Conservation (phyloP, 2,329 filamentous ascomycete species). For the Dactylonectria macrodidyma region DNA sequence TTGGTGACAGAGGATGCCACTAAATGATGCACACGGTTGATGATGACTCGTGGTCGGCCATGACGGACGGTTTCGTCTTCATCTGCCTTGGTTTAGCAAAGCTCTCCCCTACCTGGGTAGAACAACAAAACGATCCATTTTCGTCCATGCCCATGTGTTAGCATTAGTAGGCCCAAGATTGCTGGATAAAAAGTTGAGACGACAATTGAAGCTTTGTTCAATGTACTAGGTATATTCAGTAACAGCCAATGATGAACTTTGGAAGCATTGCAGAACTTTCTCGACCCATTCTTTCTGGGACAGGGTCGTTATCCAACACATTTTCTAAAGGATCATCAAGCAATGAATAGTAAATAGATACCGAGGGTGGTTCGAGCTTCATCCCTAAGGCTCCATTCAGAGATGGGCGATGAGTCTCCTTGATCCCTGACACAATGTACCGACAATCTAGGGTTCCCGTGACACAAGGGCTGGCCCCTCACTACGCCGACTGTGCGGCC, state of each 20-base stretch:
- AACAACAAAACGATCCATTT: too few relatives aligned
- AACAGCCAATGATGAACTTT: slow-evolving; percentile 4
- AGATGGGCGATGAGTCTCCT: slow-evolving; percentile 12
- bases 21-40: too few relatives aligned
- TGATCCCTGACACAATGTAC: neutral
- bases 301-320: neutral
- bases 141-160: too few relatives aligned
- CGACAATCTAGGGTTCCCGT: slow-evolving; percentile 22
- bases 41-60: too few relatives aligned
- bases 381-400: neutral
- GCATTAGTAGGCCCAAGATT: neutral
- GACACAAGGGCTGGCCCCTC: slow-evolving; percentile 14
- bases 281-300: neutral
- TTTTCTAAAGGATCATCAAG: too few relatives aligned
- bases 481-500: slow-evolving; percentile 16
- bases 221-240: neutral
- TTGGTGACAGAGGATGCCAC: too few relatives aligned
- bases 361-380: neutral
- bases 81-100: too few relatives aligned
- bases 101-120: too few relatives aligned
- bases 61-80: too few relatives aligned
- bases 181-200: neutral
- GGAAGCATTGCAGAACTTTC: slow-evolving; percentile 11
- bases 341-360: too few relatives aligned
- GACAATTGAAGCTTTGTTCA: too few relatives aligned